A percentile compares a stretch with the other conserved stretches of the same genome.
phyloP scores from a whole-genome alignment of 2,329 filamentous ascomycete species.

The Epichloe hybrida region DNA sequence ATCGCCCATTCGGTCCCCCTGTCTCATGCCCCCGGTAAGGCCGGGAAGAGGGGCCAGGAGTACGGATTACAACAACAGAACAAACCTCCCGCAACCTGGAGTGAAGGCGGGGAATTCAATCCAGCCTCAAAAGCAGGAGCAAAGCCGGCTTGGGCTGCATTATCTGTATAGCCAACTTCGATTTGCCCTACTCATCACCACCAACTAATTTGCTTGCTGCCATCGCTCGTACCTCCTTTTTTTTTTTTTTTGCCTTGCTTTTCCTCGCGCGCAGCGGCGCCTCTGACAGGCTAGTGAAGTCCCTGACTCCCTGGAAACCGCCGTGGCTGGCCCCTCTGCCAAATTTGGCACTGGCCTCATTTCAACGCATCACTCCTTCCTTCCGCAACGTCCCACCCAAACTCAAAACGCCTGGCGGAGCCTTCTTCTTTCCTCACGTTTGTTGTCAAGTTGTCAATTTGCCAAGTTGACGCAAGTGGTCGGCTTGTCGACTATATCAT shows the following conservation, averaged over 20 bases:
- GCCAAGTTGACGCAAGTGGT: too few species aligned
- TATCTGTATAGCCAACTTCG: not conserved
- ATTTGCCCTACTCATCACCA: not conserved
- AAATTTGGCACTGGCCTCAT: not conserved
- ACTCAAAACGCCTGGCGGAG: too few species aligned
- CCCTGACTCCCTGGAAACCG: not conserved
- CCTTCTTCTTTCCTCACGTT: too few species aligned
- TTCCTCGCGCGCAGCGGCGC: not conserved
- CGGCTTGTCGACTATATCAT: too few species aligned
- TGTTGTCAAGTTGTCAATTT: too few species aligned
- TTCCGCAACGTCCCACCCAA: not conserved
- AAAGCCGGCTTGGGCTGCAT: not conserved
- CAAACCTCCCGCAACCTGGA: too few species aligned
- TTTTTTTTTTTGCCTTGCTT: not conserved
- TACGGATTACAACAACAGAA: not conserved
- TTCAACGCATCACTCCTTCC: not conserved
- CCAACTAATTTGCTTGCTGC: not conserved
- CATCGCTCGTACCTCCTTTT: not conserved
- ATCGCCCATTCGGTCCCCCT: not conserved
- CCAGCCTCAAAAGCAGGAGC: not conserved
- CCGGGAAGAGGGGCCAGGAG: slow-evolving; percentile 1
- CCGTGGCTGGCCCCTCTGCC: slow-evolving; percentile 1
- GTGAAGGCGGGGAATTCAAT: not conserved
- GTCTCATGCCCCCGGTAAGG: not conserved
- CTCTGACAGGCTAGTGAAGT: not conserved